Evolutionary conservation across 2,329 filamentous ascomycete species (phyloP).

Genomic region (Aspergillus brasiliensis): DNA sequence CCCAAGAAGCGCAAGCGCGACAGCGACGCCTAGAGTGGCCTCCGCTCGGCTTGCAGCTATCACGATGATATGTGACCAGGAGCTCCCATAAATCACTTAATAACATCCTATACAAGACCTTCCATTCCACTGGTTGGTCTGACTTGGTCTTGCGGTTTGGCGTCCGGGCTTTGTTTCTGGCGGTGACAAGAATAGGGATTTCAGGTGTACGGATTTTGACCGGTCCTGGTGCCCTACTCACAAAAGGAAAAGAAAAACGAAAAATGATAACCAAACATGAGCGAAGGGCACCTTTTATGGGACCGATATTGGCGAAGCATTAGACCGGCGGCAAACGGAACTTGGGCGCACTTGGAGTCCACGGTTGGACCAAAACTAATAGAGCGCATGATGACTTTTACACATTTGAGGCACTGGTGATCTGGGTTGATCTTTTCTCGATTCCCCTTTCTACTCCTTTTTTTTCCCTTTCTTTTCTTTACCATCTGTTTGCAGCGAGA

Average conservation of each 20-base stretch:
- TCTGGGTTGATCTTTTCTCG: constrained; percentile 27
- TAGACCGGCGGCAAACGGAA: constrained; percentile 20
- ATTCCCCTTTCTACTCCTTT: constrained; percentile 29
- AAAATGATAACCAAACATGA: constrained; percentile 9
- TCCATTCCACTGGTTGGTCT: constrained; percentile 25
- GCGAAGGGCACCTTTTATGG: constrained; percentile 14
- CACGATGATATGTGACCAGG: constrained; percentile 45
- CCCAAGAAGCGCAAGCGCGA: constrained; percentile 80
- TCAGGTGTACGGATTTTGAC: constrained; percentile 26
- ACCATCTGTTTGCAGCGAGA: constrained; percentile 20
- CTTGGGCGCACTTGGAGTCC: constrained; percentile 21
- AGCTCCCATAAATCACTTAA: constrained; percentile 37
- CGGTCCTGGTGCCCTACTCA: not conserved
- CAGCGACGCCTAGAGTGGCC: constrained; percentile 56
- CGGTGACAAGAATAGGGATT: constrained; percentile 20
- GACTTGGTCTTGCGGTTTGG: constrained; percentile 35
- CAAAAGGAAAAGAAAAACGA: constrained; percentile 1
- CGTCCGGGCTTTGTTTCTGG: constrained; percentile 38
- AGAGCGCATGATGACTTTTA: constrained; percentile 27
- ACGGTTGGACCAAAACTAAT: constrained; percentile 22
- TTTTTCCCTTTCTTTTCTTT: constrained; percentile 50
- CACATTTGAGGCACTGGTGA: constrained; percentile 26
- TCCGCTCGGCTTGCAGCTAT: constrained; percentile 23
- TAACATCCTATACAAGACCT: constrained; percentile 31
- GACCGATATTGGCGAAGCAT: constrained; percentile 12